Evolutionary conservation across 1,284 basidiomycete species (phyloP), one percentile per base, ranked within the genome.

Genomic region (Polyporus tsugae): DNA sequence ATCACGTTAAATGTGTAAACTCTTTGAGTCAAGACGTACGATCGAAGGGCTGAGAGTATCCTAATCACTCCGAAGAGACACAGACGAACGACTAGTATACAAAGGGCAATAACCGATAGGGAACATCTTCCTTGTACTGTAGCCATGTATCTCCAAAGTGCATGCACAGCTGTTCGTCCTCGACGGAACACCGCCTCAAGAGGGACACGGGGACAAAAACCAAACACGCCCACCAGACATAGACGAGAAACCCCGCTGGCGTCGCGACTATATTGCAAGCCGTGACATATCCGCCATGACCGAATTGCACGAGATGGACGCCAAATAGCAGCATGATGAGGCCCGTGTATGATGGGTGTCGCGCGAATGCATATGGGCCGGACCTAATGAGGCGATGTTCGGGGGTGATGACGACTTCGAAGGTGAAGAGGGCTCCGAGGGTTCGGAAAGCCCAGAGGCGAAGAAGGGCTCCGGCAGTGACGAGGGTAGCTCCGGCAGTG

Each of bases 371-470:
- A 63, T 77, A 78, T 0, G 77, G 76, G 2, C 76, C 77, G 0
- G 67, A 64, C 10, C 70, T 76, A 60, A 76, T 58, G 57, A 78
- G 74, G 25, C 49, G 38, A 62, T 78, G 76, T 29, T 68, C 60
- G 7, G 70, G 65, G 3, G 68, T 69, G 62, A 77, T 75, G 22
- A 75, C 64, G 66, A 77, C 64, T 62, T 77, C 75, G 66, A 75
- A 77, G 13, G 76, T 77, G 70, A 77, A 77, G 42, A 75, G 70
- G 2, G 65, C 42, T 4, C 76, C 76, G n/a, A 77, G 68, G 15
- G 66, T 44, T 29, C 65, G 71, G 69, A 73, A 75, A 62, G 74
- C 76, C 61, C 69, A 65, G 22, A 73, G 63, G 33, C 76, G 74
- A 33, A 76, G 46, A n/a, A 70, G 6, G 4, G 69, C 67, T 33